Evolutionary conservation across 768 basidiomycete species (phyloP).

Genomic region (Pleurotus salmoneostramineus): DNA sequence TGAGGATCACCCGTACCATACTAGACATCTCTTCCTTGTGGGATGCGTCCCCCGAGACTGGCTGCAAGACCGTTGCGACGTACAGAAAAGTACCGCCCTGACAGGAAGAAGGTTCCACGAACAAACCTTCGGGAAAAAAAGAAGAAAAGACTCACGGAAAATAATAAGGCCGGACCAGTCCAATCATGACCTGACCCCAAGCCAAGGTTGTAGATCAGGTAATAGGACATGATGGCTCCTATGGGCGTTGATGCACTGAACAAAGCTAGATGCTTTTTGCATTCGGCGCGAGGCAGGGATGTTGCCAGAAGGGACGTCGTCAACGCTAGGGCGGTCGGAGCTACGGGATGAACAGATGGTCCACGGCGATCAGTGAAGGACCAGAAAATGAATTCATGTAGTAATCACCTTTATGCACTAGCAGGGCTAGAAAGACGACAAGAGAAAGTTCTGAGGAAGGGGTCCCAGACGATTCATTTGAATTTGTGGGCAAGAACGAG

Average conservation of each 20-base stretch:
- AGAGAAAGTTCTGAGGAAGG: constrained; percentile 55
- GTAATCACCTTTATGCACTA: constrained; percentile 82
- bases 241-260: constrained; percentile 86
- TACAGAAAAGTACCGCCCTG: constrained; percentile 94
- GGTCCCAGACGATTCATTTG: constrained; percentile 13
- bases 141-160: constrained; percentile 62
- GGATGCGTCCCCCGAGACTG: constrained; percentile 49
- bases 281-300: constrained; percentile 61
- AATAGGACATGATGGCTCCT: constrained; percentile 75
- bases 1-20: constrained; percentile 42
- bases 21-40: constrained; percentile 40
- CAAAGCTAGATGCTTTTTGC: constrained; percentile 68
- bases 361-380: background rate
- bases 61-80: constrained; percentile 88
- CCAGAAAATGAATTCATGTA: too few species aligned
- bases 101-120: background rate
- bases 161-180: constrained; percentile 75
- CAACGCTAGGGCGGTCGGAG: constrained; percentile 87
- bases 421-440: constrained; percentile 86
- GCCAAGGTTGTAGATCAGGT: constrained; percentile 54
- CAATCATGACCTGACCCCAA: constrained; percentile 40
- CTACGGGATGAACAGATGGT: constrained; percentile 32
- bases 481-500: constrained; percentile 41
- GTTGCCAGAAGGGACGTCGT: constrained; percentile 81
- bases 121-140: background rate